Evolutionary conservation across 164 flowering plant species (phyloP), one percentile per base, ranked within the genome.

Genomic region (Tinospora cordifolia): DNA sequence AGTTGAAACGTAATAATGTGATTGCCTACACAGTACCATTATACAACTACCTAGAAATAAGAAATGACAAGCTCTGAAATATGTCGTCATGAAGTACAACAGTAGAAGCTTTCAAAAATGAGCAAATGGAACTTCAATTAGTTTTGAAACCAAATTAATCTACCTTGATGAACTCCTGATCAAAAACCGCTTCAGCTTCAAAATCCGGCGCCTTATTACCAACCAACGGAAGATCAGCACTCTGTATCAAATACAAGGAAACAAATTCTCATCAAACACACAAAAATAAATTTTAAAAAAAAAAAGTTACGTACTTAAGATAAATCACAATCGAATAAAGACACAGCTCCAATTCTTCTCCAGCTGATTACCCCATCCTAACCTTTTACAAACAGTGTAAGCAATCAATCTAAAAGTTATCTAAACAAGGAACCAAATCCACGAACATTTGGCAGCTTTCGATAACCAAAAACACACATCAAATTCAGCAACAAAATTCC

Each of bases 141-240:
- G 60, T 54, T 54, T 21, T 2, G 22, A 19, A 54, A 25, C 9
- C 8, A 54, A 54, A 54, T 54, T 51, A 54, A 34, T 41, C 57
- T 85, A 94, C 99, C 81, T 95, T 87, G 75, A 92, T 87, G 76
- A 95, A 95, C 76, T 95, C 98, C 76, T 92, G 99, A 77, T 95
- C 99, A 68, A 92, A 92, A 54, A 95, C 99, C 24, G 99, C 99
- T 82, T 95, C 99, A 26, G 99, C 99, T 75, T 88, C 98, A 78
- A 95, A 95, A 80, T 92, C 97, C 0, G 99, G 99, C 27, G 98
- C 99, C 25, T 6, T 44, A 73, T 92, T 95, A 72, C 99, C 99
- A 70, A 95, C 99, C 65, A 95, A 73, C 21, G 99, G 99, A 69
- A 81, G 77, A 39, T 86, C 92, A 27, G 71, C 41, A 70, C 78